These are phyloP conservation scores for Amanita jacksonii DNA, from an alignment of 768 basidiomycete genomes.

Conservation along the genomic window DNA sequence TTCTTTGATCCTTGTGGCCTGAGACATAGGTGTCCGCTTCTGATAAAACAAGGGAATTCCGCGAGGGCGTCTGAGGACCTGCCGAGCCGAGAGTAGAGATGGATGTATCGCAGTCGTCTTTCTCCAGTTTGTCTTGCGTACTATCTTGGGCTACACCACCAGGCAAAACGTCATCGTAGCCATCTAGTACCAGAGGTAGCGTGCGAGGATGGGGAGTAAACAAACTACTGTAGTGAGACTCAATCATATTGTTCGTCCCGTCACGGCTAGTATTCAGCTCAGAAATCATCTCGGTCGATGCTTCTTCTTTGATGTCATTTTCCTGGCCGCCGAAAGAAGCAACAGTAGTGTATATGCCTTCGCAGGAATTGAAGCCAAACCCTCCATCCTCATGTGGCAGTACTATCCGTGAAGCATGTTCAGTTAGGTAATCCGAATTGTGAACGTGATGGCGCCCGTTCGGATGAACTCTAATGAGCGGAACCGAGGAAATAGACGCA, in stretches of 20 bases:
- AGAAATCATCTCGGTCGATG: neutral
- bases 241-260: neutral
- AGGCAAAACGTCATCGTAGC: neutral
- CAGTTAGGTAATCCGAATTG: no score
- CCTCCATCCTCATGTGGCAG: no score
- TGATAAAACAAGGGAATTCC: neutral
- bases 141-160: neutral
- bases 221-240: neutral
- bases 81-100: constrained; percentile 14
- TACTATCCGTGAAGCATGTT: neutral
- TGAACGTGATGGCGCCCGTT: neutral
- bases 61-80: constrained; percentile 13
- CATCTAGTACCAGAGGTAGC: constrained; percentile 1
- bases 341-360: no score
- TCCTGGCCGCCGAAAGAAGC: no score
- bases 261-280: neutral
- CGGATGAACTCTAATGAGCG: constrained; percentile 1
- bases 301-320: neutral
- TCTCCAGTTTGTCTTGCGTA: neutral
- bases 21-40: neutral
- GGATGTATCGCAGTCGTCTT: constrained; percentile 11
- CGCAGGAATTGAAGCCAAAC: no score
- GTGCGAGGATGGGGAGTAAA: neutral
- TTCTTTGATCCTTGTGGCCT: neutral
- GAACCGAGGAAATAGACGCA: neutral